Percentiles rank a stretch among this genome's conserved stretches.
Conservation (phyloP, 768 basidiomycete species). For the Lenzites betulinus region DNA sequence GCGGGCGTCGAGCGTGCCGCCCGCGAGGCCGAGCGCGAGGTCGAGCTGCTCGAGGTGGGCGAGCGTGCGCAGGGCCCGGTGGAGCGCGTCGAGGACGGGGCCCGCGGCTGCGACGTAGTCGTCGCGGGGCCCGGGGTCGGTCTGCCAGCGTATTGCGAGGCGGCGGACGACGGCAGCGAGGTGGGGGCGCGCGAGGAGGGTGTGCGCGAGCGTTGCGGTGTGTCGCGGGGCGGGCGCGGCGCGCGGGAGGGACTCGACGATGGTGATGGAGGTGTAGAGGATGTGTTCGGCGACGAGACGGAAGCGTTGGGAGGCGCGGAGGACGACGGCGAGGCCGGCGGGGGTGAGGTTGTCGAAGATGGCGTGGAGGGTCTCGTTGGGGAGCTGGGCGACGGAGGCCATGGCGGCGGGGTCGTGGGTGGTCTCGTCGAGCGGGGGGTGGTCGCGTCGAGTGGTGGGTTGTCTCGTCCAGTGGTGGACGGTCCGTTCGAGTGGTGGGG, state of each 20-base stretch:
- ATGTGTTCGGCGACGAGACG: conserved; percentile 57
- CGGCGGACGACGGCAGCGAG: conserved; percentile 48
- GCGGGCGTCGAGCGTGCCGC: conserved; percentile 35
- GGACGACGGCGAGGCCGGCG: conserved; percentile 39
- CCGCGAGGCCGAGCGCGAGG: conserved; percentile 52
- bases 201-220: conserved; percentile 54
- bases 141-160: conserved; percentile 58
- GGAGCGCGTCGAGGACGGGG: conserved; percentile 32
- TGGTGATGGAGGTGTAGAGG: conserved; percentile 54
- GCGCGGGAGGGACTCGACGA: conserved; percentile 49
- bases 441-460: background rate
- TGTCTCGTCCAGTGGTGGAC: no score
- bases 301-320: conserved; percentile 47
- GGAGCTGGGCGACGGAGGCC: conserved; percentile 34
- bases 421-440: background rate
- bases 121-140: conserved; percentile 36
- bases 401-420: conserved; percentile 1
- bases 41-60: conserved; percentile 56
- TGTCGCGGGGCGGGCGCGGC: conserved; percentile 39
- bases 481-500: no score
- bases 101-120: conserved; percentile 26
- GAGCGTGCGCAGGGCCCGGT: conserved; percentile 43
- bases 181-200: conserved; percentile 48
- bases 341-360: conserved; percentile 44
- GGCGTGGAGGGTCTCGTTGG: conserved; percentile 56